Conservation (phyloP, 768 basidiomycete genomes). For the Strobilomyces dryophilus region DNA sequence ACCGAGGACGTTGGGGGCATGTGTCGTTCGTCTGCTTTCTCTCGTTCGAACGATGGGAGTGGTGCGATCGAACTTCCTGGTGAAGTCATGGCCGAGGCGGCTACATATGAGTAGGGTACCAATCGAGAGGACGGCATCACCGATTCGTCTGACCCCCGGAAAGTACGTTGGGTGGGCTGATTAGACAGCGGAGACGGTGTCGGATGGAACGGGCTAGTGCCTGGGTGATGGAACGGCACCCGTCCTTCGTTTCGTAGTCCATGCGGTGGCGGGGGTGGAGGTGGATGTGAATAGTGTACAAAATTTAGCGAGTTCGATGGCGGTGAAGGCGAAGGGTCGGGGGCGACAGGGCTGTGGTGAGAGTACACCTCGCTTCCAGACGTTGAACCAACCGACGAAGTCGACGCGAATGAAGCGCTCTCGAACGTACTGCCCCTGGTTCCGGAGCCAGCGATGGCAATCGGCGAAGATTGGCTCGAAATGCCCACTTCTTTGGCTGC, state of each 20-base stretch:
- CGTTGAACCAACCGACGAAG: conserved; percentile 50
- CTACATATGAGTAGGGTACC: conserved; percentile 31
- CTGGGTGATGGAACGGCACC: conserved; percentile 22
- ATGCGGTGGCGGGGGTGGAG: conserved; percentile 33
- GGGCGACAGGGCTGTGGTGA: conserved; percentile 39
- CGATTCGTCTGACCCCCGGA: conserved; percentile 35
- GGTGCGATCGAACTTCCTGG: conserved; percentile 25
- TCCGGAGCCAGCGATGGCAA: conserved; percentile 43
- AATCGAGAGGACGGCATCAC: conserved; percentile 37
- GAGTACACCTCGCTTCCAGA: conserved; percentile 56
- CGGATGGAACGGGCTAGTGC: conserved; percentile 30
- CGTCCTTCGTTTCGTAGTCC: conserved; percentile 30
- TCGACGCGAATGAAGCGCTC: conserved; percentile 42
- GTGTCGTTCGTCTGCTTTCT: conserved; percentile 48
- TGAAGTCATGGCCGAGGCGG: conserved; percentile 37
- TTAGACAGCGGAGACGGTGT: conserved; percentile 41
- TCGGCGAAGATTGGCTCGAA: conserved; percentile 28
- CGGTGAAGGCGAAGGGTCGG: conserved; percentile 63
- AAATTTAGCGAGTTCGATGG: conserved; percentile 52
- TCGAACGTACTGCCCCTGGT: conserved; percentile 46
- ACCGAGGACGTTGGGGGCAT: conserved; percentile 42
- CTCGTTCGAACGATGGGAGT: conserved; percentile 51
- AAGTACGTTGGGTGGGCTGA: conserved; percentile 29
- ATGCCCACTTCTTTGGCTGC: conserved; percentile 25
- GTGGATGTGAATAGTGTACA: conserved; percentile 49